Percentiles rank a stretch among this genome's conserved stretches.
Conservation (phyloP, 176 grass and related monocot genomes). For the Carex myosuroides region DNA sequence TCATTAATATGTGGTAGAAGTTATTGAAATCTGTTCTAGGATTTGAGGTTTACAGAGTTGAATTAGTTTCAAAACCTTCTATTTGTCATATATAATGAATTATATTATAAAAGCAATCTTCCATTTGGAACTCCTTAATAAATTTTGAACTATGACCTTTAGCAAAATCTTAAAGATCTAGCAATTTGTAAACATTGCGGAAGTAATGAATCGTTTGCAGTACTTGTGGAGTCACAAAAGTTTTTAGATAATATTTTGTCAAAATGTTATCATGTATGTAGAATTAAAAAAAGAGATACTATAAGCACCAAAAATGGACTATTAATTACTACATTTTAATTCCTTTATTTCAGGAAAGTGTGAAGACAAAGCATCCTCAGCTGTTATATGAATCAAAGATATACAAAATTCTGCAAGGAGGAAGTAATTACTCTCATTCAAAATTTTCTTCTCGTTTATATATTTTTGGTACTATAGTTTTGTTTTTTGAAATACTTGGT, state of each 20-base stretch:
- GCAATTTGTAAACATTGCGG: background rate
- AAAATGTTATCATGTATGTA: background rate
- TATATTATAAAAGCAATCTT: background rate
- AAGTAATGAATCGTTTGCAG: background rate
- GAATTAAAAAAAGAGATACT: background rate
- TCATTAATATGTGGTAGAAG: background rate
- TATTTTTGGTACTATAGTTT: conserved; percentile 8
- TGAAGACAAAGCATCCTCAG: conserved; percentile 99
- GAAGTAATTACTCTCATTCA: conserved; percentile 50
- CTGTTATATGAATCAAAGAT: conserved; percentile 96
- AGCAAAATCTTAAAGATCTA: background rate
- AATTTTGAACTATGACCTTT: background rate
- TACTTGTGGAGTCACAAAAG: background rate
- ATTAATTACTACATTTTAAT: background rate
- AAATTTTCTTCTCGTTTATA: background rate
- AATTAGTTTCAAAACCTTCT: background rate
- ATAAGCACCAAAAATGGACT: background rate
- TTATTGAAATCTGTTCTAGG: background rate
- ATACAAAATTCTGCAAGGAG: conserved; percentile 87
- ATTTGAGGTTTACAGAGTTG: background rate
- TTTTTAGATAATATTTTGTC: background rate
- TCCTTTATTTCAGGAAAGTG: conserved; percentile 64
- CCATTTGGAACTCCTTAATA: background rate
- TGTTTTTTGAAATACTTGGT: too few relatives aligned
- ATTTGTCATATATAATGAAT: background rate